Conservation (phyloP, 1,139 yeast species). For the Maudiozyma humilis region DNA sequence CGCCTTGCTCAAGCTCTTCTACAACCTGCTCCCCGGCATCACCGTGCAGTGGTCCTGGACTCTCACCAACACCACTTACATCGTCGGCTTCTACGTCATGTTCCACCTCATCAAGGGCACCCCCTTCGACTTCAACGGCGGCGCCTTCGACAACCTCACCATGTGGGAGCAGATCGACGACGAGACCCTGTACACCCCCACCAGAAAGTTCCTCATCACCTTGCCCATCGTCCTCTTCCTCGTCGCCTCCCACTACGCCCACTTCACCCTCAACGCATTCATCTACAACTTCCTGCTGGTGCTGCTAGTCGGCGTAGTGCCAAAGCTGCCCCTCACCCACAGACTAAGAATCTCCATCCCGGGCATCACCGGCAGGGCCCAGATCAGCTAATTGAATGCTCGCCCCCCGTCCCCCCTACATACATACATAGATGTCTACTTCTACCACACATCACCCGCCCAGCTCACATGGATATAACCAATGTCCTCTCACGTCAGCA, state of each 20-base stretch:
- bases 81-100: slow-evolving; percentile 88
- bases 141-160: slow-evolving; percentile 90
- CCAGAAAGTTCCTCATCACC: slow-evolving; percentile 82
- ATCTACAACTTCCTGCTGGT: slow-evolving; percentile 75
- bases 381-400: slow-evolving; percentile 21
- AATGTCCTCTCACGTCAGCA: too few species aligned
- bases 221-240: slow-evolving; percentile 86
- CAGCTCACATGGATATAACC: too few species aligned
- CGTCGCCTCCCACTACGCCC: slow-evolving; percentile 83
- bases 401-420: neutral
- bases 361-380: slow-evolving; percentile 35
- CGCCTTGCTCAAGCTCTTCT: slow-evolving; percentile 60
- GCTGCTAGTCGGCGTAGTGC: slow-evolving; percentile 68
- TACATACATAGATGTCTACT: too few species aligned
- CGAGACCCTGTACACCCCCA: slow-evolving; percentile 95
- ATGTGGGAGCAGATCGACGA: slow-evolving; percentile 99
- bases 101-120: slow-evolving; percentile 95
- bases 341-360: slow-evolving; percentile 63
- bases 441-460: too few species aligned
- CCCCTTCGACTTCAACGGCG: slow-evolving; percentile 93
- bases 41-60: slow-evolving; percentile 80
- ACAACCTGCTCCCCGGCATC: slow-evolving; percentile 67
- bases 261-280: slow-evolving; percentile 73
- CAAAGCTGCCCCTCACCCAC: slow-evolving; percentile 79
- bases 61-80: slow-evolving; percentile 80